phyloP scores from a whole-genome alignment of 116 monocot genomes.

The Thalassia testudinum region DNA sequence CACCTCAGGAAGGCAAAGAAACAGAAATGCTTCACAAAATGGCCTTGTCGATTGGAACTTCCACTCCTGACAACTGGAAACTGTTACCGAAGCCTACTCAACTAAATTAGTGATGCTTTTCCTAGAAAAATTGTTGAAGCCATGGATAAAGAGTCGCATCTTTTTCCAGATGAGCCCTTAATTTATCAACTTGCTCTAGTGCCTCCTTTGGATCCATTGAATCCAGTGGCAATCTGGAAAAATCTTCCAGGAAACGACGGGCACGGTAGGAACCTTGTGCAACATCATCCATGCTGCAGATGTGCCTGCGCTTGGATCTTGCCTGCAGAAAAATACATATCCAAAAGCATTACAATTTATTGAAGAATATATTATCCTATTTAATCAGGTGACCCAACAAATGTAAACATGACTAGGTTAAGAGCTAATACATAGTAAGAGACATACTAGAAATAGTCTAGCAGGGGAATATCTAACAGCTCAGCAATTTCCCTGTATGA shows the following conservation, averaged over 20 bases:
- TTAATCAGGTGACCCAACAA: too few species aligned
- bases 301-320: slow-evolving; percentile 29
- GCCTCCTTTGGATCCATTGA: slow-evolving; percentile 44
- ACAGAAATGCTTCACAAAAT: too few species aligned
- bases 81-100: too few species aligned
- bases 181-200: slow-evolving; percentile 28
- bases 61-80: too few species aligned
- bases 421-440: not conserved
- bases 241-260: slow-evolving; percentile 59
- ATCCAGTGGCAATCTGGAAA: slow-evolving; percentile 52
- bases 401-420: too few species aligned
- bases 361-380: too few species aligned
- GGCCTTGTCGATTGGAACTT: too few species aligned
- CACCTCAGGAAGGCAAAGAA: too few species aligned
- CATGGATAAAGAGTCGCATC: slow-evolving; percentile 55
- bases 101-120: too few species aligned
- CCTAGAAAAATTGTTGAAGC: slow-evolving; percentile 70
- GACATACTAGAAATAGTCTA: not conserved
- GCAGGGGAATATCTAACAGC: too few species aligned
- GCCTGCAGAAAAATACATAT: too few species aligned
- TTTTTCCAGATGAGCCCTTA: slow-evolving; percentile 43
- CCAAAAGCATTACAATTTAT: too few species aligned
- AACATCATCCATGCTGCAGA: slow-evolving; percentile 31
- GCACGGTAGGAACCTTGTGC: slow-evolving; percentile 52
- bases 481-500: not conserved